phyloP scores from a whole-genome alignment of 208 protist genomes.

The Crithidia brevicula region DNA sequence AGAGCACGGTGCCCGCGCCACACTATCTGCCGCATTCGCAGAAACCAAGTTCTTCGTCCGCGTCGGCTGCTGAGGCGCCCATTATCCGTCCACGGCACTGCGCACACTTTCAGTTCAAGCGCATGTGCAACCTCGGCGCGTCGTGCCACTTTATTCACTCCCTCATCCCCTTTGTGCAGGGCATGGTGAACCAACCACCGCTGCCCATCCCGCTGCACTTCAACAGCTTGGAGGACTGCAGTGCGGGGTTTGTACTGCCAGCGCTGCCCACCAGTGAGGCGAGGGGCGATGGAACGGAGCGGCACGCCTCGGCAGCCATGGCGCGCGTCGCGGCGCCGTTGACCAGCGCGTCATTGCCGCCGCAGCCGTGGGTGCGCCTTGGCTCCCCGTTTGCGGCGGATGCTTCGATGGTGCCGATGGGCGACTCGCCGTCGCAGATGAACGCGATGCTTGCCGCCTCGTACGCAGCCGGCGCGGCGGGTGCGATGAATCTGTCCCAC shows the following conservation, averaged over 20 bases:
- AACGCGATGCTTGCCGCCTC: neutral
- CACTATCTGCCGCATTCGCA: too few species aligned
- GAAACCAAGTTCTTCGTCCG: too few species aligned
- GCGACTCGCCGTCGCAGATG: neutral
- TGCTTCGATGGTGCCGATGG: neutral
- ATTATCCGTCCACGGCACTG: conserved; percentile 64
- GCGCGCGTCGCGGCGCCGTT: neutral
- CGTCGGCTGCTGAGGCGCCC: neutral
- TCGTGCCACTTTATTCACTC: conserved; percentile 80
- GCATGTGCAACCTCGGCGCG: conserved; percentile 67
- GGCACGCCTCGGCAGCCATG: neutral
- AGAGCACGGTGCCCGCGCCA: too few species aligned
- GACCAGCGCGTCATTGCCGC: neutral
- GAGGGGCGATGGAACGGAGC: neutral
- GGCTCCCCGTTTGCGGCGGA: neutral
- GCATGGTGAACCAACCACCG: conserved; percentile 36
- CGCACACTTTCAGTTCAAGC: conserved; percentile 85
- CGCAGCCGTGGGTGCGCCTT: neutral
- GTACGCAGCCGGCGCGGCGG: neutral
- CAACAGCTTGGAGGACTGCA: neutral
- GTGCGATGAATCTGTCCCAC: neutral
- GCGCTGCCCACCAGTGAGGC: neutral
- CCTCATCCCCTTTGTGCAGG: conserved; percentile 61
- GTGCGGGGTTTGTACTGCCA: conserved; percentile 8
- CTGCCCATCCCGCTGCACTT: neutral